Evolutionary conservation across 1,284 basidiomycete genomes (phyloP).

Genomic region (Moniliella sp.): DNA sequence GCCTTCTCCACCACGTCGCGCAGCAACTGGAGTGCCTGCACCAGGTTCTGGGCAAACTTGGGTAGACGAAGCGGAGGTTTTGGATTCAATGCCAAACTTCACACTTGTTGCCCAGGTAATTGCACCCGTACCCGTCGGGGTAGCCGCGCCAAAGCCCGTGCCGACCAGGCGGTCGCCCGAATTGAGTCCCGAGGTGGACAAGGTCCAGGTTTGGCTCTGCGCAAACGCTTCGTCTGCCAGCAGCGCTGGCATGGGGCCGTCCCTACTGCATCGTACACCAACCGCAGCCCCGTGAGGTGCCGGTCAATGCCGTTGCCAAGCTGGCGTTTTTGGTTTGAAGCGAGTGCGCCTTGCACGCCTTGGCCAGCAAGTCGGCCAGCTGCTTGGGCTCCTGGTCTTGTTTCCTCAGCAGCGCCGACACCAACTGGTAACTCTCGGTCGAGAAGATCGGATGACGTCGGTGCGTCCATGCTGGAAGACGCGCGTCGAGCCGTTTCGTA

Average conservation of each 20-base stretch:
- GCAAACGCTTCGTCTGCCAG: constrained; percentile 50
- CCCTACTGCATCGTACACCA: constrained; percentile 29
- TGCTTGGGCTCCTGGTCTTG: constrained; percentile 37
- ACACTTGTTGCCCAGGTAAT: constrained; percentile 56
- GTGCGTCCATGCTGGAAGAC: constrained; percentile 73
- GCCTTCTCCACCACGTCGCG: constrained; percentile 40
- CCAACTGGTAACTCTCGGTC: constrained; percentile 54
- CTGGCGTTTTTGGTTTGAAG: constrained; percentile 56
- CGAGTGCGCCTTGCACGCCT: constrained; percentile 54
- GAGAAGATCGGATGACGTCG: constrained; percentile 70
- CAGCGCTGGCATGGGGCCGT: constrained; percentile 14
- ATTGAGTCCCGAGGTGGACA: constrained; percentile 74
- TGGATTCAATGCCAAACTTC: constrained; percentile 88
- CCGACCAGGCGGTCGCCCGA: constrained; percentile 69
- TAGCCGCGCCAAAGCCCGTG: constrained; percentile 47
- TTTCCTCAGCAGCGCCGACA: constrained; percentile 47
- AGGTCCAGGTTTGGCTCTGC: constrained; percentile 62
- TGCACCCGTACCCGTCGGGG: constrained; percentile 19
- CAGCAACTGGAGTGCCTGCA: constrained; percentile 55
- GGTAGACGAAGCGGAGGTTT: constrained; percentile 52
- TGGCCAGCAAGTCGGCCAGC: constrained; percentile 43
- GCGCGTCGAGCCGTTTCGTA: constrained; percentile 86
- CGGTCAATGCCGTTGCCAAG: constrained; percentile 69
- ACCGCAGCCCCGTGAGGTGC: constrained; percentile 64
- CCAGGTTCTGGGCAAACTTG: constrained; percentile 47